Evolutionary conservation across 2,329 filamentous ascomycete species (phyloP).

Genomic region (Botrytis byssoidea): DNA sequence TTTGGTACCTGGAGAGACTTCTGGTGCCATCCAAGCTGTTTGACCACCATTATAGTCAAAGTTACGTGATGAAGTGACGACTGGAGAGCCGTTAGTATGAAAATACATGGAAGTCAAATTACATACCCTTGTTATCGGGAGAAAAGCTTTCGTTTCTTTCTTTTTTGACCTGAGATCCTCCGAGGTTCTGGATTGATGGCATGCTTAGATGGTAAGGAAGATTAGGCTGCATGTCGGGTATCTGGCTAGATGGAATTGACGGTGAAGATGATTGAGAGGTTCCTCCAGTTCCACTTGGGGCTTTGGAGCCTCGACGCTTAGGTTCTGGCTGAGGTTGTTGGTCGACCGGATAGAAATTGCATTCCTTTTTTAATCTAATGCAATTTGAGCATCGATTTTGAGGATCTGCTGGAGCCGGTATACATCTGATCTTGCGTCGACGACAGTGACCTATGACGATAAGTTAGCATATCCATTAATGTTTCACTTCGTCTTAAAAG

Average conservation of each 20-base stretch:
- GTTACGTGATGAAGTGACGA: constrained; percentile 34
- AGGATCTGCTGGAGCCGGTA: constrained; percentile 69
- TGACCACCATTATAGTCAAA: constrained; percentile 35
- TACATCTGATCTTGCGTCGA: constrained; percentile 88
- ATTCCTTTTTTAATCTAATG: constrained; percentile 91
- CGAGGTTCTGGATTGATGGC: constrained; percentile 48
- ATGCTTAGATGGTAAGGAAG: constrained; percentile 47
- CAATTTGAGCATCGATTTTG: constrained; percentile 86
- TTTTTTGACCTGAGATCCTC: constrained; percentile 44
- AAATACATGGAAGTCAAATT: constrained; percentile 11
- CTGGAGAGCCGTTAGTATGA: constrained; percentile 30
- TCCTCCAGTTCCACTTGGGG: constrained; percentile 34
- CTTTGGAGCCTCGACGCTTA: constrained; percentile 43
- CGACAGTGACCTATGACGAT: constrained; percentile 73
- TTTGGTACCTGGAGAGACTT: constrained; percentile 41
- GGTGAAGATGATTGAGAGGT: constrained; percentile 52
- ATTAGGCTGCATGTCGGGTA: constrained; percentile 44
- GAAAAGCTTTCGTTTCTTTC: constrained; percentile 40
- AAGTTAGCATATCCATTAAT: constrained; percentile 25
- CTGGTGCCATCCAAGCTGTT: constrained; percentile 37
- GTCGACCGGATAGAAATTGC: constrained; percentile 87
- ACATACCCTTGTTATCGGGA: constrained; percentile 38
- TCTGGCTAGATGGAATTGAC: constrained; percentile 45
- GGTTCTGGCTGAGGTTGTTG: constrained; percentile 58
- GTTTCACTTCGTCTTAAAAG: constrained; percentile 9